phyloP scores from a whole-genome alignment of 176 grass and related monocot genomes.

The Tillandsia leiboldiana region DNA sequence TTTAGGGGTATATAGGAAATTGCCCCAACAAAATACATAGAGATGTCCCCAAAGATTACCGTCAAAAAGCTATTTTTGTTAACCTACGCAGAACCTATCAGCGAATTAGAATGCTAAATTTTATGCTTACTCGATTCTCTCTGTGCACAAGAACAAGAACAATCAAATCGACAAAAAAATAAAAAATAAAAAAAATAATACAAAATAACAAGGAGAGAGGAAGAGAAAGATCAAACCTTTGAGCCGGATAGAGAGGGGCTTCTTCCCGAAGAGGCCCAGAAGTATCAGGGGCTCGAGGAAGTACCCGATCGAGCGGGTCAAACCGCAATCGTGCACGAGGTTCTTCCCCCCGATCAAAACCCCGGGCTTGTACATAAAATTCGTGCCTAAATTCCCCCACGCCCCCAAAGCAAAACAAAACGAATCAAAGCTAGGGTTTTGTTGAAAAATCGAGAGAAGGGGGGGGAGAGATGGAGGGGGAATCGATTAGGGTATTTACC shows the following conservation, averaged over 20 bases:
- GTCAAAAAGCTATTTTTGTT: background rate
- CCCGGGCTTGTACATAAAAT: conserved; percentile 61
- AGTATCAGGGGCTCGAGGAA: conserved; percentile 77
- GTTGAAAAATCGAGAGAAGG: background rate
- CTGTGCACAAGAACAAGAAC: background rate
- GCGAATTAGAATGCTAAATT: background rate
- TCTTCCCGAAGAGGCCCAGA: conserved; percentile 59
- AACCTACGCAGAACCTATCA: background rate
- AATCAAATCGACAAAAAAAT: background rate
- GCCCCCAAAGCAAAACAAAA: background rate
- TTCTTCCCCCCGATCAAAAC: conserved; percentile 49
- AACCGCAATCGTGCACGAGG: conserved; percentile 63
- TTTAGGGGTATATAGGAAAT: too few species aligned
- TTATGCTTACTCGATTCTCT: background rate
- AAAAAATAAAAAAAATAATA: too few species aligned
- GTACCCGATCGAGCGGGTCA: conserved; percentile 66
- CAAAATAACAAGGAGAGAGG: too few species aligned
- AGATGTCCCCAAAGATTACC: too few species aligned
- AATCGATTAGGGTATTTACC: conserved; percentile 8
- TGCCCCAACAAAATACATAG: too few species aligned
- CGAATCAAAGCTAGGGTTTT: background rate
- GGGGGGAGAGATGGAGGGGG: background rate
- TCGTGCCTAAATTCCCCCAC: conserved; percentile 44
- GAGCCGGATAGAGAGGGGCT: conserved; percentile 44
- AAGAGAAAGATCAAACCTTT: conserved; percentile 39